These are phyloP conservation scores for Neonectria coccinea DNA, from an alignment of 2,329 filamentous ascomycete genomes.

Conservation along the genomic window DNA sequence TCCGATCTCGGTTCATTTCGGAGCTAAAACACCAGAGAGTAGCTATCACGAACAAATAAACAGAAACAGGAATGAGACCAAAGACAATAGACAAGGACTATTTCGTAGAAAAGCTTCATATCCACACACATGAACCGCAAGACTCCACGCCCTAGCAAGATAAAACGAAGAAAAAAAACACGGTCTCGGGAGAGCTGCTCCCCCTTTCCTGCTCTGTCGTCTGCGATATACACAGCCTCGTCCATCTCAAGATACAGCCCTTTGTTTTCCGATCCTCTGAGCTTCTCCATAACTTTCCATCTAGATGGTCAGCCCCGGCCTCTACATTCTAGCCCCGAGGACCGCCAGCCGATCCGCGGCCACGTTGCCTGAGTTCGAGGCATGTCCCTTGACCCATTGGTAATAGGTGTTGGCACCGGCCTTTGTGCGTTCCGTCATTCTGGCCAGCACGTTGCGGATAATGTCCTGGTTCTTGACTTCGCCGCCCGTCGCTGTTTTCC, in stretches of 20 bases:
- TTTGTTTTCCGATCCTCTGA: not conserved
- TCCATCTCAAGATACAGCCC: conserved; percentile 23
- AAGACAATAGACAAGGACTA: not conserved
- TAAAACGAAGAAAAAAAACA: conserved; percentile 4
- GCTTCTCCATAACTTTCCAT: not conserved
- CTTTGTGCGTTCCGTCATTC: conserved; percentile 76
- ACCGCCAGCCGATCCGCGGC: conserved; percentile 85
- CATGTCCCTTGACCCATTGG: conserved; percentile 92
- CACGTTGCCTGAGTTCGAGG: conserved; percentile 77
- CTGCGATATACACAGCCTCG: conserved; percentile 16
- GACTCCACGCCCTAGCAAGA: conserved; percentile 13
- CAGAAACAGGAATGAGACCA: conserved; percentile 18
- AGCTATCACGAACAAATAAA: conserved; percentile 26
- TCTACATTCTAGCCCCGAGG: conserved; percentile 49
- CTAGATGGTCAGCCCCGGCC: not conserved
- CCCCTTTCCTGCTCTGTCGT: conserved; percentile 10
- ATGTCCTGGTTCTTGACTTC: conserved; percentile 89
- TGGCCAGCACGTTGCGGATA: conserved; percentile 76
- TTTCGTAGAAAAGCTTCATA: not conserved
- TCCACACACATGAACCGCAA: not conserved
- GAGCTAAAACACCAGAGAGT: conserved; percentile 12
- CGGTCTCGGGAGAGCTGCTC: not conserved
- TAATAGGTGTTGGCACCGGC: conserved; percentile 75
- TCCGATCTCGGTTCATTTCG: conserved; percentile 17
- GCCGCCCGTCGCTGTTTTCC: conserved; percentile 78